Conservation (phyloP, 495 filamentous ascomycete genomes). For the Xylaria flabelliformis region DNA sequence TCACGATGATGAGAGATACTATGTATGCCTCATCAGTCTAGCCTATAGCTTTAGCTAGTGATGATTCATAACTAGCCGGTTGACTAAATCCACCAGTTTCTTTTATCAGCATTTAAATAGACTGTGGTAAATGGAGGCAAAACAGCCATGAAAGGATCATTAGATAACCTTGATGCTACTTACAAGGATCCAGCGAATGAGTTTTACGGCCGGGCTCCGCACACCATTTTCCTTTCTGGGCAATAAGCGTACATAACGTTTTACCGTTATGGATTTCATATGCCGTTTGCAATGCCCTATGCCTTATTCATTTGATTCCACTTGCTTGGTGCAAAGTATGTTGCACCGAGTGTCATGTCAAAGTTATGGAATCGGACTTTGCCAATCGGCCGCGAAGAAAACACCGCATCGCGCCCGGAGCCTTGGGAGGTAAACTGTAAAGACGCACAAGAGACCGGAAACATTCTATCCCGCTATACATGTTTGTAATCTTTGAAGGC, state of each 20-base stretch:
- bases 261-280: constrained; percentile 3
- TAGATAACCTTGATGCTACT: background rate
- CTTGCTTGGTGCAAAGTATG: background rate
- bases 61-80: constrained; percentile 13
- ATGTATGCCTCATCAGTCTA: background rate
- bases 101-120: background rate
- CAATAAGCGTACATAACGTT: constrained; percentile 10
- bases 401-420: constrained; percentile 22
- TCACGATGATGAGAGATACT: constrained; percentile 14
- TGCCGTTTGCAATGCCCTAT: background rate
- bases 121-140: background rate
- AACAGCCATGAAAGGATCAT: background rate
- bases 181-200: background rate
- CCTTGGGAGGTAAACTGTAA: background rate
- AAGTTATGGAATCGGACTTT: constrained; percentile 16
- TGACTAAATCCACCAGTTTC: background rate
- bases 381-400: constrained; percentile 15
- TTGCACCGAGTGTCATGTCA: constrained; percentile 2
- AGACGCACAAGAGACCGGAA: background rate
- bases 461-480: background rate
- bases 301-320: background rate
- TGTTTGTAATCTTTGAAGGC: background rate
- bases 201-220: background rate
- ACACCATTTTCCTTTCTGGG: constrained; percentile 11
- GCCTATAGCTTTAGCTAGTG: background rate